These are phyloP conservation scores for Botrytis fragariae DNA, from an alignment of 2,329 filamentous ascomycete genomes.

Conservation along the genomic window DNA sequence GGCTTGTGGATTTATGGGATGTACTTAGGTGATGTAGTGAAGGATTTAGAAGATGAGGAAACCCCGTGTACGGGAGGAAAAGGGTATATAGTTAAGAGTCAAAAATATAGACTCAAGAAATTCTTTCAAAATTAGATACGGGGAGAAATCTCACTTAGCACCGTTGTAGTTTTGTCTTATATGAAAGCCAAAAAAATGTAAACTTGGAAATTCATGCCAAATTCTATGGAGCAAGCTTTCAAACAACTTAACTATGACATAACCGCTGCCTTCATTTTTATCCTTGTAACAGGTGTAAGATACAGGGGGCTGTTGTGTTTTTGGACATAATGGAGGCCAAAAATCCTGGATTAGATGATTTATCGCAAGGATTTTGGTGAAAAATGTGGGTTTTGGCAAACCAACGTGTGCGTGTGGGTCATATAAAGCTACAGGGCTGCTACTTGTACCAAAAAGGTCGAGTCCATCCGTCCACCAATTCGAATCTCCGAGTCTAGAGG, in stretches of 20 bases:
- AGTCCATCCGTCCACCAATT: neutral
- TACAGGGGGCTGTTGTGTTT: neutral
- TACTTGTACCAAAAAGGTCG: slow-evolving; percentile 1
- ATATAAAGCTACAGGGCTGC: slow-evolving; percentile 1
- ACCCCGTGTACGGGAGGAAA: slow-evolving; percentile 1
- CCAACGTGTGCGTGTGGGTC: neutral
- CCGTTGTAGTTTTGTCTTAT: slow-evolving; percentile 14
- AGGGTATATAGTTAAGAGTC: neutral
- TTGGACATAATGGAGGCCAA: neutral
- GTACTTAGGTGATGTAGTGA: neutral
- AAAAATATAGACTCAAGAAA: neutral
- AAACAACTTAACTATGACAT: slow-evolving; percentile 18
- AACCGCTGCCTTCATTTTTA: slow-evolving; percentile 7
- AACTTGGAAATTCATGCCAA: slow-evolving; percentile 19
- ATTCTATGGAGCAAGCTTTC: slow-evolving; percentile 17
- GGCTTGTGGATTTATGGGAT: neutral
- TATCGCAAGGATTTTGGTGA: neutral
- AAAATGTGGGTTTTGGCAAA: neutral
- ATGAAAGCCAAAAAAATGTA: neutral
- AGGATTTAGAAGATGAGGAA: neutral
- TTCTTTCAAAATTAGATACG: neutral
- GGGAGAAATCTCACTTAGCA: neutral
- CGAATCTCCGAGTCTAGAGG: neutral
- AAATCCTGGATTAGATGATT: slow-evolving; percentile 1
- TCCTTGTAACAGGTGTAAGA: slow-evolving; percentile 7